Evolutionary conservation across 306 rosid genomes (phyloP).

Genomic region (Glycine soja): DNA sequence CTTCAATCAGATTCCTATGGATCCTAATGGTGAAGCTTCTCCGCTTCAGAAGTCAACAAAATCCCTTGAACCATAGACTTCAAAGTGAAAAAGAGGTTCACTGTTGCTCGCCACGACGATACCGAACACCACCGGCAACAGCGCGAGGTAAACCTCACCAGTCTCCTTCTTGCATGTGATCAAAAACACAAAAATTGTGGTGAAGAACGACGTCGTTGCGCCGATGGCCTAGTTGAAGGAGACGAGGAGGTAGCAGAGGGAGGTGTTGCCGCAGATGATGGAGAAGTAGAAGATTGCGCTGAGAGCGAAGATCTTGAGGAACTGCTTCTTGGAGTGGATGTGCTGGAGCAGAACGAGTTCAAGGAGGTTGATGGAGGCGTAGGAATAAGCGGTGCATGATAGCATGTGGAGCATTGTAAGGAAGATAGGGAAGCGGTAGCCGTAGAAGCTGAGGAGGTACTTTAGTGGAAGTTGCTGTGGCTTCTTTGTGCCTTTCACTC

Average conservation of each 20-base stretch:
- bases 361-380: slow-evolving; percentile 65
- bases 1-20: too few species aligned
- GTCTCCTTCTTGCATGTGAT: slow-evolving; percentile 83
- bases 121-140: slow-evolving; percentile 85
- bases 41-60: slow-evolving; percentile 75
- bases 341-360: slow-evolving; percentile 78
- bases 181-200: slow-evolving; percentile 75
- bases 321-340: slow-evolving; percentile 77
- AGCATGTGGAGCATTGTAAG: slow-evolving; percentile 96
- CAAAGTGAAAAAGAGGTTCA: slow-evolving; percentile 83
- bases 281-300: slow-evolving; percentile 86
- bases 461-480: too few species aligned
- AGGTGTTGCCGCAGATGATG: slow-evolving; percentile 91
- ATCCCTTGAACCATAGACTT: slow-evolving; percentile 92
- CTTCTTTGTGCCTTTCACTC: too few species aligned
- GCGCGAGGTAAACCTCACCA: slow-evolving; percentile 73
- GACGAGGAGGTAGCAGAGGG: slow-evolving; percentile 82
- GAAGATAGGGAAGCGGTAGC: slow-evolving; percentile 85
- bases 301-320: slow-evolving; percentile 81
- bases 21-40: slow-evolving; percentile 93
- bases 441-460: slow-evolving; percentile 87
- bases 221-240: slow-evolving; percentile 95
- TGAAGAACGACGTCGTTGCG: slow-evolving; percentile 92
- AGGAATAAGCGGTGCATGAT: slow-evolving; percentile 80
- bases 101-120: slow-evolving; percentile 82